phyloP scores from a whole-genome alignment of 1,284 basidiomycete species.

The Cryptococcus deneoformans region DNA sequence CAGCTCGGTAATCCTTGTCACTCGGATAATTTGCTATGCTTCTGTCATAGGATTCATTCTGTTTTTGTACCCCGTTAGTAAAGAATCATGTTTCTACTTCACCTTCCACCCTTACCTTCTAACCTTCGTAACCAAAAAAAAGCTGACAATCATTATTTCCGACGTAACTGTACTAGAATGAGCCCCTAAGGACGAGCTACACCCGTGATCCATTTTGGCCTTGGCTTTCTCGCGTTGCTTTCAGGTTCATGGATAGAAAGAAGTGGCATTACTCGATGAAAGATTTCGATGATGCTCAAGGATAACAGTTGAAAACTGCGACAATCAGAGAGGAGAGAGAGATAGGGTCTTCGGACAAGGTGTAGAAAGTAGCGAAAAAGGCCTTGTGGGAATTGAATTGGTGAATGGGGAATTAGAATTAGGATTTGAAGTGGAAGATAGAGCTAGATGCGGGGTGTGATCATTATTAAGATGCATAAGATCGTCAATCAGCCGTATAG shows the following conservation, averaged over 20 bases:
- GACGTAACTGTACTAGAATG: conserved; percentile 16
- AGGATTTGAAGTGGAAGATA: no score
- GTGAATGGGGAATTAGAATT: no score
- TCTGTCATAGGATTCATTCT: conserved; percentile 6
- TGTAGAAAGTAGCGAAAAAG: no score
- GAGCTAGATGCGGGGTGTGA: no score
- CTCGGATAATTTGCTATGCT: conserved; percentile 16
- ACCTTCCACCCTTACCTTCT: background rate
- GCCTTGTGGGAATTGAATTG: no score
- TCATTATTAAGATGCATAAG: no score
- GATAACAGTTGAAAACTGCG: background rate
- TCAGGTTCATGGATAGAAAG: conserved; percentile 10
- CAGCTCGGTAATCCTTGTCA: conserved; percentile 8
- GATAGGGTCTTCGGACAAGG: no score
- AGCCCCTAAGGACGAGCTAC: conserved; percentile 17
- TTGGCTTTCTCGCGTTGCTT: conserved; percentile 12
- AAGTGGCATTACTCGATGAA: conserved; percentile 7
- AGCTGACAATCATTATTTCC: no score
- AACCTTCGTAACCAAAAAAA: no score
- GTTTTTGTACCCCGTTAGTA: conserved; percentile 14
- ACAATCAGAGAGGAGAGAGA: no score
- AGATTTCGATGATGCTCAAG: background rate
- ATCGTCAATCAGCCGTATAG: no score
- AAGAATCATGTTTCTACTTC: background rate
- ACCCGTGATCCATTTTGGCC: conserved; percentile 25